Conservation (phyloP, 352 stramenopile genomes). For the Salisapilia sapeloensis region DNA sequence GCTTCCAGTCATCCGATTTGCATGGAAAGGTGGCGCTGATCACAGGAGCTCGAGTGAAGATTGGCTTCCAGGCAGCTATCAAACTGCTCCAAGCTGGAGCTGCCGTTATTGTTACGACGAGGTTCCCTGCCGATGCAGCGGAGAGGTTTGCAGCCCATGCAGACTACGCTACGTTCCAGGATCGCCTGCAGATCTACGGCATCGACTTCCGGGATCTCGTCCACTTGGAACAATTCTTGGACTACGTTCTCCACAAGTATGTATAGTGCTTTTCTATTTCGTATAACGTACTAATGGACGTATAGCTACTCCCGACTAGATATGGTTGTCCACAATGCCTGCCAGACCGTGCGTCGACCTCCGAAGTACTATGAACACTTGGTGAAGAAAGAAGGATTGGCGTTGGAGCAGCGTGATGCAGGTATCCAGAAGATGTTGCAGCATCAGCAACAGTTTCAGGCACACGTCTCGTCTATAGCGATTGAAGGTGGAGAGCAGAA, state of each 20-base stretch:
- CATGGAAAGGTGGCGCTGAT: constrained; percentile 85
- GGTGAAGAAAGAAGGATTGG: constrained; percentile 68
- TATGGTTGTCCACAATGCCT: constrained; percentile 96
- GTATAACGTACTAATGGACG: constrained; percentile 24
- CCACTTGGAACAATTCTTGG: constrained; percentile 90
- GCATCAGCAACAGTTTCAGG: constrained; percentile 64
- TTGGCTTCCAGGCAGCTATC: constrained; percentile 89
- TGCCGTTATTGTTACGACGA: constrained; percentile 88
- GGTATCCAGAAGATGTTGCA: constrained; percentile 55
- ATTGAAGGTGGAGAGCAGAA: constrained; percentile 8
- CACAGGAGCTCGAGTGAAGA: constrained; percentile 93
- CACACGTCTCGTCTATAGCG: constrained; percentile 37
- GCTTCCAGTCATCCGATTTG: constrained; percentile 84
- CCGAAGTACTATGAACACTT: constrained; percentile 89
- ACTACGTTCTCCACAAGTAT: constrained; percentile 54
- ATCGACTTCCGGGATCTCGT: constrained; percentile 93
- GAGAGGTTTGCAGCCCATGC: constrained; percentile 81
- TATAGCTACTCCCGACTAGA: constrained; percentile 79
- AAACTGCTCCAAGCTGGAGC: constrained; percentile 88
- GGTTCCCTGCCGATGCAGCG: constrained; percentile 88
- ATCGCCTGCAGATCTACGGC: constrained; percentile 89
- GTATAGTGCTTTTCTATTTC: background rate
- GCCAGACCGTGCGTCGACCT: constrained; percentile 91
- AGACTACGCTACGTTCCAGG: constrained; percentile 88
- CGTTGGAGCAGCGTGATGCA: constrained; percentile 25